Evolutionary conservation across 192 early-diverging fungal genomes (phyloP).

Genomic region (Diversispora eburnea): DNA sequence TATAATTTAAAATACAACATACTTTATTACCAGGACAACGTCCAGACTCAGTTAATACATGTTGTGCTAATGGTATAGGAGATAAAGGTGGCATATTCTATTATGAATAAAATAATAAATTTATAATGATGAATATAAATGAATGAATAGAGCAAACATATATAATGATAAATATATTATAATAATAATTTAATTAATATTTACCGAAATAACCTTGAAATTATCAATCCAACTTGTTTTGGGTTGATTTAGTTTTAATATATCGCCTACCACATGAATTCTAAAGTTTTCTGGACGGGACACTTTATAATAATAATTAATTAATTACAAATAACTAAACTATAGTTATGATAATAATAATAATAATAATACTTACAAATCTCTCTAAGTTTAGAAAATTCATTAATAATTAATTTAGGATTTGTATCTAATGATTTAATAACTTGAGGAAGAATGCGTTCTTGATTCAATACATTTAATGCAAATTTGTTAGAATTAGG

Average conservation of each 20-base stretch:
- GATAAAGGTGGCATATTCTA: slow-evolving; percentile 18
- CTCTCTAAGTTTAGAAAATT: slow-evolving; percentile 45
- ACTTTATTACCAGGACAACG: slow-evolving; percentile 37
- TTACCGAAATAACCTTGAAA: slow-evolving; percentile 32
- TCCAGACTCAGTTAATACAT: slow-evolving; percentile 42
- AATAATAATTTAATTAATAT: not conserved
- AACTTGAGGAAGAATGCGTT: slow-evolving; percentile 46
- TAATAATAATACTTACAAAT: slow-evolving; percentile 39
- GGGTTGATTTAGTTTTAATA: slow-evolving; percentile 45
- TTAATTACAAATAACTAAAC: not conserved
- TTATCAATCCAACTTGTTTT: slow-evolving; percentile 39
- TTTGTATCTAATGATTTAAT: slow-evolving; percentile 43
- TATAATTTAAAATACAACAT: not conserved
- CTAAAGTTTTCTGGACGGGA: slow-evolving; percentile 47
- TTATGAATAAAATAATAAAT: too few species aligned
- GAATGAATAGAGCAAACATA: not conserved
- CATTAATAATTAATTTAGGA: slow-evolving; percentile 42
- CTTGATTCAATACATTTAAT: slow-evolving; percentile 45
- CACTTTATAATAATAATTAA: slow-evolving; percentile 32
- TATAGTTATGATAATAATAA: not conserved
- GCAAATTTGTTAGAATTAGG: slow-evolving; percentile 46
- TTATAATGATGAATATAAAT: not conserved
- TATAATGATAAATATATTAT: not conserved
- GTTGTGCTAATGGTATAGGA: slow-evolving; percentile 40
- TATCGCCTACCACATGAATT: slow-evolving; percentile 53